Base-by-base conservation (phyloP, 495 filamentous ascomycete genomes). In the Podospora pseudocomata region DNA sequence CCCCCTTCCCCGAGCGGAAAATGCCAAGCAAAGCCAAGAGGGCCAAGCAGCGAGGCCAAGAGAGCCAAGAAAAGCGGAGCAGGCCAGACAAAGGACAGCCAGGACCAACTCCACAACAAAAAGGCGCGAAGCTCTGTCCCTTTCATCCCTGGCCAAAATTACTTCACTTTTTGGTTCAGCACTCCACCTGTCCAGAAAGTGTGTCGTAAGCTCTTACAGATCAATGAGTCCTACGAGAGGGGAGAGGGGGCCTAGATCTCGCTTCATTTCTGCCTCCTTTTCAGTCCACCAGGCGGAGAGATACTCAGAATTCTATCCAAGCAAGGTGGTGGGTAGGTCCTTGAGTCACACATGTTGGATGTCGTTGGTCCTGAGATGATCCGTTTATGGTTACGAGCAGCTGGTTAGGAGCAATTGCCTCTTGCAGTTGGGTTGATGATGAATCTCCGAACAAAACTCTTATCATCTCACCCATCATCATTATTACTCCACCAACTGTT, bases 21-120 rank as follows among this genome's bases (percentile, higher is more conserved):
- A 49, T 26, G 28, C 61, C 32, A 39, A 39, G 32, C 5, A 63
- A 63, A 63, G 61, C 61, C 61, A 63, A 63, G 61, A 49, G 39
- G 39, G 39, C 39, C 39, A 49, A 49, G 39, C 39, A 49, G 39
- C 39, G 39, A 49, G 39, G 39, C 39, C 39, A 49, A 49, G 39
- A 49, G 1, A 18, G 39, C 39, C 39, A 49, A 49, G 39, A 49
- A 49, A 49, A 49, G 39, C 39, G 39, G 39, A 49, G 39, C 39
- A 49, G 39, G 2, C 39, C 39, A 49, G 39, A 49, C 39, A 49
- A 18, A 49, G 15, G 39, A 49, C 39, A 11, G 39, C 39, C 39
- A 49, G 13, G 39, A 49, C 39, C 39, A 49, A 49, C 39, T 49
- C 39, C 39, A 49, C 39, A 49, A 13, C 9, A 11, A 49, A 49